A percentile compares a stretch with the other conserved stretches of the same genome.
Conservation (phyloP, 176 grass and related monocot genomes). For the Cocos nucifera region DNA sequence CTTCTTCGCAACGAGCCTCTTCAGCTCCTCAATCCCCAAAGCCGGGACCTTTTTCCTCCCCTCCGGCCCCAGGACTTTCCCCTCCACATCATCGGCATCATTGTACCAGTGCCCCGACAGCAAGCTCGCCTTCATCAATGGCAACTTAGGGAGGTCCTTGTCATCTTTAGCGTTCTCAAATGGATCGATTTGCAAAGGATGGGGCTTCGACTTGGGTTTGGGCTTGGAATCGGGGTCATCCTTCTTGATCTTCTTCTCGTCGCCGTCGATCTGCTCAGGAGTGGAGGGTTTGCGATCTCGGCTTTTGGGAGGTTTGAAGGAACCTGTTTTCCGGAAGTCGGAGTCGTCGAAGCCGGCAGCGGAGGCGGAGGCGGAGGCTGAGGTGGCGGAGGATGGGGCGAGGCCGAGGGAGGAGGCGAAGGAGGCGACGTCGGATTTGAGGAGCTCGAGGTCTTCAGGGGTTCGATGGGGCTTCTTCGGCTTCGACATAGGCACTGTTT, state of each 20-base stretch:
- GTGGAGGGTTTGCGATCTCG: background rate
- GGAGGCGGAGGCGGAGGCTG: conserved; percentile 20
- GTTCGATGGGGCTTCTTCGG: conserved; percentile 5
- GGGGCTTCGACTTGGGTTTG: conserved; percentile 22
- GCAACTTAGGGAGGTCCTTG: conserved; percentile 3
- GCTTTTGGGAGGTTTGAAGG: conserved; percentile 33
- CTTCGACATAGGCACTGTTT: conserved; percentile 25
- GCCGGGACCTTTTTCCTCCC: conserved; percentile 7
- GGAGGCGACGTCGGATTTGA: conserved; percentile 79
- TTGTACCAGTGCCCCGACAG: conserved; percentile 61
- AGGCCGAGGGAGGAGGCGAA: conserved; percentile 86
- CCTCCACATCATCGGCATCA: conserved; percentile 58
- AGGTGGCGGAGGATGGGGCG: conserved; percentile 5
- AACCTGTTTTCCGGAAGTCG: conserved; percentile 67
- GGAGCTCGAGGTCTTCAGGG: conserved; percentile 34
- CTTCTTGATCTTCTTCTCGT: background rate
- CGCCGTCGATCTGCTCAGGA: no score
- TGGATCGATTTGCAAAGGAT: conserved; percentile 36
- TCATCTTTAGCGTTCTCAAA: background rate
- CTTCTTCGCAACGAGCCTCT: conserved; percentile 46
- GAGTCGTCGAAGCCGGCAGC: conserved; percentile 70
- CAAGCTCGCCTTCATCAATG: conserved; percentile 38
- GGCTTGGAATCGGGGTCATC: background rate
- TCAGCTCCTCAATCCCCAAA: conserved; percentile 35
- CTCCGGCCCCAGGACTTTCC: conserved; percentile 30